Evolutionary conservation across 164 flowering plant species (phyloP), one percentile per base, ranked within the genome.

Genomic region (Houttuynia cordata): DNA sequence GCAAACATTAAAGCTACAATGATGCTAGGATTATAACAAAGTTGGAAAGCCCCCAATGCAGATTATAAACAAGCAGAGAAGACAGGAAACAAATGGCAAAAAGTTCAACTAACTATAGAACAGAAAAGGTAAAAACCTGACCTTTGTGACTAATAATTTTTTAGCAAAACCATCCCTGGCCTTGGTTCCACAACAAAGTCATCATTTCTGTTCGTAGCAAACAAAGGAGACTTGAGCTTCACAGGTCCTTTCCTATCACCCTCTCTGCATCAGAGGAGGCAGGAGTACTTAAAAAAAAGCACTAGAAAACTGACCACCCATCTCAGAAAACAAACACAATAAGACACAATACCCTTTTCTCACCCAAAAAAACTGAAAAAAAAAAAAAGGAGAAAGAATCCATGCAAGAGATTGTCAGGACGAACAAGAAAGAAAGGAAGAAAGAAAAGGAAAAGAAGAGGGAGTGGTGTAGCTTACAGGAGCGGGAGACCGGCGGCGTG

Each of bases 101-200:
- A 30, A 2, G 37, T 30, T 30, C 6, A n/a, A n/a, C n/a, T n/a
- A n/a, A n/a, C n/a, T n/a, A 6, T 30, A 30, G 37, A 30, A 30
- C 37, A 30, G 37, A 30, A 30, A 30, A 30, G 37, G 37, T 6
- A 2, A 2, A 1, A 21, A 84, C 91, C 89, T 89, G 94, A 64
- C 85, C 81, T 40, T 15, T 23, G 8, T 61, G 9, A 60, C 76
- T 64, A 62, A 66, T 63, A 76, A 50, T 72, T 61, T 74, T 77
- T 84, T n/a, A 89, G 62, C 41, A 78, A 75, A 66, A 85, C 70
- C 91, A 89, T 82, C 62, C 97, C 97, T 45, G 85, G 62, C 67
- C 83, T 74, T 62, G 83, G 56, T 5, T 74, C 34, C 1, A 0
- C 25, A 45, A 60, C 62, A 45, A 50, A 25, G 53, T 49, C 17